These are phyloP conservation scores for Yarrowia yakushimensis DNA, from an alignment of 805 yeast species.

Conservation along the genomic window DNA sequence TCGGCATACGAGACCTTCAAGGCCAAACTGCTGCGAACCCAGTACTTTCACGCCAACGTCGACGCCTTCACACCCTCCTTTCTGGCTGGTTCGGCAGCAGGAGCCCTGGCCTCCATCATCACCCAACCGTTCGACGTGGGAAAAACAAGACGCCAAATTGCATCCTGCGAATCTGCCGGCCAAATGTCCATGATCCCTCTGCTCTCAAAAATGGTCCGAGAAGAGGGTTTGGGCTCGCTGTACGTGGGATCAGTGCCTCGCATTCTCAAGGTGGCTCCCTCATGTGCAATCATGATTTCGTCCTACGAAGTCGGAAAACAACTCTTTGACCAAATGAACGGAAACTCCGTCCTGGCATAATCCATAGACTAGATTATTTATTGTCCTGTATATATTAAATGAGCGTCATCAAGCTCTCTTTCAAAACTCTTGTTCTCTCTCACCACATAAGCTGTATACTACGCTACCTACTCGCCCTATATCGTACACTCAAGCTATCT, in stretches of 20 bases:
- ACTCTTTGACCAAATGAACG: conserved; percentile 37
- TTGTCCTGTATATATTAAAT: conserved; percentile 6
- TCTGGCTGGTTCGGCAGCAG: conserved; percentile 78
- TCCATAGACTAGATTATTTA: conserved; percentile 11
- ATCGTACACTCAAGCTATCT: not conserved
- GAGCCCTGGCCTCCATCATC: conserved; percentile 75
- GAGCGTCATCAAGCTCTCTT: no score
- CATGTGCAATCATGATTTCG: conserved; percentile 98
- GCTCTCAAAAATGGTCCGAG: conserved; percentile 56
- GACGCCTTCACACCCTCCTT: conserved; percentile 46
- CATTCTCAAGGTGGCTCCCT: conserved; percentile 87
- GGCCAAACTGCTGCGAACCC: conserved; percentile 31
- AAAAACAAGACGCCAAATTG: conserved; percentile 80
- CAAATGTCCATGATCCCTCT: conserved; percentile 58
- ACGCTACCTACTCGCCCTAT: no score
- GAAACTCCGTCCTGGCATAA: not conserved
- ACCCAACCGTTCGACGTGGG: conserved; percentile 98
- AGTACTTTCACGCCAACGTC: conserved; percentile 26
- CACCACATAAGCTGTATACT: no score
- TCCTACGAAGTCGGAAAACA: conserved; percentile 87
- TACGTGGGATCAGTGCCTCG: conserved; percentile 86
- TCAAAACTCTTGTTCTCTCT: no score
- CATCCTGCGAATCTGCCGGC: conserved; percentile 31
- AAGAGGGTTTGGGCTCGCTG: conserved; percentile 80
- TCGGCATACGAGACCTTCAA: conserved; percentile 65